Base-by-base conservation (phyloP, 257 asterid genomes). In the Nicotiana tabacum region DNA sequence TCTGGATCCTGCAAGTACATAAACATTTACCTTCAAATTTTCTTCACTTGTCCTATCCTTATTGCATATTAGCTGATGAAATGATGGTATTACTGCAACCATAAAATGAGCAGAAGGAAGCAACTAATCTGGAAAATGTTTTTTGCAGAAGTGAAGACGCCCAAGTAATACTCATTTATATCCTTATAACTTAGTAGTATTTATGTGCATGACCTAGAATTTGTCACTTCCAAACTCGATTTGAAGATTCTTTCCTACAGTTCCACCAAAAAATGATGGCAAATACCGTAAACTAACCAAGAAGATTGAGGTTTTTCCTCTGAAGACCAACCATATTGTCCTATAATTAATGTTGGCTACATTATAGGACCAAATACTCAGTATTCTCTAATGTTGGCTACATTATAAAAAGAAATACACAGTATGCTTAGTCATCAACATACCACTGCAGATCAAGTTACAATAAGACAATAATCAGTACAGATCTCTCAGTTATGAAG, bases 1-100 rank as follows among this genome's bases (percentile, higher is more conserved):
- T 89, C 94, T 4, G 97, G 93, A 32, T 89, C 95, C 99, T 94
- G 94, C 79, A 85, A 68, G 76, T 69, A 81, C 77, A 84, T 69
- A 87, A 77, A 86, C 61, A 53, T 65, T 48, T 39, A 80, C 35
- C 35, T 12, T 21, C 78, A 39, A 70, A 43, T 1, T 43, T 70
- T 12, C 78, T 39, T n/a, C 1, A 2, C 77, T 37, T 39, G 10
- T 0, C 77, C 21, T 39, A 39, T 69, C 2, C 77, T 18, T 39
- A 69, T 39, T n/a, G 57, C 77, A 69, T 39, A 69, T 37, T 18
- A 69, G 77, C 57, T 69, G 77, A 39, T 69, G 57, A 69, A 21
- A 21, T 1, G 15, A 2, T 2, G 21, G 33, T 21, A 43, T 21
- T 70, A 11, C 58, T 0, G 56, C 27, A 69, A n/a, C 4, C 33